Conservation (phyloP, 495 filamentous ascomycete species). For the Opeltia flavorubescens region DNA sequence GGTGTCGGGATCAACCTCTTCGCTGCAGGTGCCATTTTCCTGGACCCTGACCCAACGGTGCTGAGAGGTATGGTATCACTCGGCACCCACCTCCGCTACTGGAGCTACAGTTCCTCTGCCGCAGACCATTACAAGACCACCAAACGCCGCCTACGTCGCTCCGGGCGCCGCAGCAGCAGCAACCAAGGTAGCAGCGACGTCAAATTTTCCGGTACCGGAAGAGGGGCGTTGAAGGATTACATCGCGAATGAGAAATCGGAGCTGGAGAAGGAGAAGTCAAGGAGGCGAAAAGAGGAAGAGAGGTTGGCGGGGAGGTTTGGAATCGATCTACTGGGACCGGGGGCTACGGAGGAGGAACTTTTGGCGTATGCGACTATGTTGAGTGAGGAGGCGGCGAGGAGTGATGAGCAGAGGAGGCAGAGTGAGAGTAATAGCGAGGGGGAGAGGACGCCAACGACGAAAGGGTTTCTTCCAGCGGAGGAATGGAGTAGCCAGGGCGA, state of each 20-base stretch:
- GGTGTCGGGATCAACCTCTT: slow-evolving; percentile 65
- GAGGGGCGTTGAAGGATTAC: slow-evolving; percentile 56
- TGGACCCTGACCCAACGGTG: slow-evolving; percentile 79
- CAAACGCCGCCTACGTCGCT: slow-evolving; percentile 47
- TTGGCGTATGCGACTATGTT: slow-evolving; percentile 79
- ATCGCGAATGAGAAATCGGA: slow-evolving; percentile 74
- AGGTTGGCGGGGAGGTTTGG: slow-evolving; percentile 67
- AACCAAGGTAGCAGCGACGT: slow-evolving; percentile 41
- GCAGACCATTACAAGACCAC: slow-evolving; percentile 50
- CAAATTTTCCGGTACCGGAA: slow-evolving; percentile 39
- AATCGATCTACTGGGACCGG: slow-evolving; percentile 56
- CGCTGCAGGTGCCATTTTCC: slow-evolving; percentile 65
- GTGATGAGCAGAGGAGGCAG: slow-evolving; percentile 43
- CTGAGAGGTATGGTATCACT: slow-evolving; percentile 87
- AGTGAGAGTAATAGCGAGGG: slow-evolving; percentile 38
- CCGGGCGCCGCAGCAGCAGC: slow-evolving; percentile 43
- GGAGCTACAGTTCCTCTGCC: slow-evolving; percentile 71
- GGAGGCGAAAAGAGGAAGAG: slow-evolving; percentile 44
- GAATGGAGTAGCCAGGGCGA: too few species aligned
- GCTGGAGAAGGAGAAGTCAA: slow-evolving; percentile 57
- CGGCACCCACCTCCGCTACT: slow-evolving; percentile 78
- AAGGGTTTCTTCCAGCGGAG: slow-evolving; percentile 12
- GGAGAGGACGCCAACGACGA: slow-evolving; percentile 31
- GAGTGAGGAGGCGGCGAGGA: slow-evolving; percentile 60
- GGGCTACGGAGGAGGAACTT: slow-evolving; percentile 73